Evolutionary conservation across 129 eudicot species (phyloP), one percentile per base, ranked within the genome.

Genomic region (Glebionis coronaria): DNA sequence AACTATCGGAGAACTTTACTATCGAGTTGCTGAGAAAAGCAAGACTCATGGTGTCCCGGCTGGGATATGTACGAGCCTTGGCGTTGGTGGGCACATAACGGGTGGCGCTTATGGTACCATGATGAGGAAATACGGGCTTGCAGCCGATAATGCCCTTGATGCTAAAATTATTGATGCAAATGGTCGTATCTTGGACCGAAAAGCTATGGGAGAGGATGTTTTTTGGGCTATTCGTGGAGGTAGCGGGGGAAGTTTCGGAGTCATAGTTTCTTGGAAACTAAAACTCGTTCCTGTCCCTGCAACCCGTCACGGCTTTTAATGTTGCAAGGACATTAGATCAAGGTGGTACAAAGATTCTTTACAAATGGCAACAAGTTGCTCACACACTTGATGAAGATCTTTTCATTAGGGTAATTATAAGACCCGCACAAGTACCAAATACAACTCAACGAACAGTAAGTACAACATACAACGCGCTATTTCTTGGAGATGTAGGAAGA

Each of bases 11-110:
- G 67, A 62, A 29, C 51, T 62, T 16, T 62, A 62, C 15, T 62
- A 62, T 62, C 67, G 67, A 62, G 67, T 62, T 42, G 53, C 51
- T 15, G 67, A 62, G 67, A 62, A 62, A 62, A 40, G 52, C 51
- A 62, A 62, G 67, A 62, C 67, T 18, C 67, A 16, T 62, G 67
- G 67, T 49, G 51, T 62, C 20, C 67, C 67, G 15, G 67, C 67
- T 18, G 67, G 67, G n/a, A 52, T 62, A 40, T 62, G 67, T 35
- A 40, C 52, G 8, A 62, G 51, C 67, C 51, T 62, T 15, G 67
- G 67, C 4, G 29, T 62, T 10, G 67, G 67, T 12, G 67, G 65
- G 23, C 65, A 60, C 49, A 60, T 60, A 44, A 60, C 65, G 49
- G 65, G 66, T 35, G 66, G 66, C 15, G 50, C 66, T 2, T 61